These are phyloP conservation scores for Poronia punctata DNA, from an alignment of 495 filamentous ascomycete species.

Conservation along the genomic window DNA sequence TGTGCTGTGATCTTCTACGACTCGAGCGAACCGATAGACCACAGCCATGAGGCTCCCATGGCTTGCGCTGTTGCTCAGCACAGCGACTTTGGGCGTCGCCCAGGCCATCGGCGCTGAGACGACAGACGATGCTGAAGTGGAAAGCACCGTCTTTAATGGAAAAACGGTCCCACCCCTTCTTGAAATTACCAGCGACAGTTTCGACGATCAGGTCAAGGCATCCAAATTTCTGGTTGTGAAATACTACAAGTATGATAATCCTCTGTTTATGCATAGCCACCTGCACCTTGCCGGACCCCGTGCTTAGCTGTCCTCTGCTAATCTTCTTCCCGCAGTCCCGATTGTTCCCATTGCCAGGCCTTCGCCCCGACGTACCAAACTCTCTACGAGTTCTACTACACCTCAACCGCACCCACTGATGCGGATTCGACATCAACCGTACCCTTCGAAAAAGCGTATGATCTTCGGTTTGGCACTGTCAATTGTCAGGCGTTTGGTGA, in stretches of 20 bases:
- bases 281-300: not conserved
- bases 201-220: slow-evolving; percentile 30
- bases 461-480: slow-evolving; percentile 80
- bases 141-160: slow-evolving; percentile 70
- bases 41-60: slow-evolving; percentile 28
- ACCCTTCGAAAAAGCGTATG: slow-evolving; percentile 63
- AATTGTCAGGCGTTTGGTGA: slow-evolving; percentile 79
- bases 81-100: slow-evolving; percentile 29
- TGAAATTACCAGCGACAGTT: slow-evolving; percentile 40
- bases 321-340: slow-evolving; percentile 33
- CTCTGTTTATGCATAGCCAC: not conserved
- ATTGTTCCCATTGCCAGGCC: slow-evolving; percentile 70
- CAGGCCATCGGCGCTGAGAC: slow-evolving; percentile 28
- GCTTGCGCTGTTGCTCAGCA: slow-evolving; percentile 33
- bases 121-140: slow-evolving; percentile 19
- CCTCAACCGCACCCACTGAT: slow-evolving; percentile 53
- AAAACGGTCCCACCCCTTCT: slow-evolving; percentile 68
- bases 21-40: not conserved
- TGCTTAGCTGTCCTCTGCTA: not conserved
- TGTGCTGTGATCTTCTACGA: not conserved
- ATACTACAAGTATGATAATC: slow-evolving; percentile 37
- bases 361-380: slow-evolving; percentile 87
- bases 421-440: slow-evolving; percentile 15
- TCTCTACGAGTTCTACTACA: slow-evolving; percentile 93
- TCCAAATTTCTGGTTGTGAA: slow-evolving; percentile 43